Base-by-base conservation (phyloP, 2,329 filamentous ascomycete genomes). In the Xylariomycetidae sp. region DNA sequence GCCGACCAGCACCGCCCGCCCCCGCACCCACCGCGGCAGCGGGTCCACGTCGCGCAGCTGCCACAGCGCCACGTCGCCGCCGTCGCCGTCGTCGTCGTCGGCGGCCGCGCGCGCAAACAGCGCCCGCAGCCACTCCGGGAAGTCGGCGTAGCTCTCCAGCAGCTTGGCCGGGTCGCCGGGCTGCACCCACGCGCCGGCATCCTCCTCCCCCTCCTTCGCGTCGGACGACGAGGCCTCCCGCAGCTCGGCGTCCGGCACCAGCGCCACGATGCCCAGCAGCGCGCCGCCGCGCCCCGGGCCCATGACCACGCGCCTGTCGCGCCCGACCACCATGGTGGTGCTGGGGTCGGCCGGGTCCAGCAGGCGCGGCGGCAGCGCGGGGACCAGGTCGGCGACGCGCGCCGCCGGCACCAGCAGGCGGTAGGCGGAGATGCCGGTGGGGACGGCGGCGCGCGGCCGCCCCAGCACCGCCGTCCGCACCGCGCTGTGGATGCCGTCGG, bases 31-130 rank as follows among this genome's bases (percentile, higher is more conserved):
- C 5, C 43, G 57, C 3, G 43, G 35, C n/a, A 68, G 33, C 0
- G 63, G 58, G 30, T 67, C 63, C 17, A 63, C 40, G 38, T 69
- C 65, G 18, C 63, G 59, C 2, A 68, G 46, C 37, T 67, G 63
- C 64, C 65, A 70, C 0, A 69, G 46, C 1, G 57, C 59, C 2
- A 67, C 30, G 26, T 58, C 52, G n/a, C n/a, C n/a, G n/a, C n/a
- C n/a, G n/a, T n/a, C n/a, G n/a, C n/a, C n/a, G n/a, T n/a, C n/a
- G n/a, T n/a, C n/a, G n/a, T n/a, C n/a, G n/a, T n/a, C n/a, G n/a
- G n/a, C n/a, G 6, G 52, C 40, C 1, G 53, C 54, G 4, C 46
- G 39, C 18, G 34, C 37, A 22, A 68, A 55, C 7, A 58, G 44
- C 1, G 45, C 46, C 17, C 50, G 54, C 2, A 58, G 47, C 65